Conservation (phyloP, 2,329 filamentous ascomycete species). For the Aspergillus quadrilineatus region DNA sequence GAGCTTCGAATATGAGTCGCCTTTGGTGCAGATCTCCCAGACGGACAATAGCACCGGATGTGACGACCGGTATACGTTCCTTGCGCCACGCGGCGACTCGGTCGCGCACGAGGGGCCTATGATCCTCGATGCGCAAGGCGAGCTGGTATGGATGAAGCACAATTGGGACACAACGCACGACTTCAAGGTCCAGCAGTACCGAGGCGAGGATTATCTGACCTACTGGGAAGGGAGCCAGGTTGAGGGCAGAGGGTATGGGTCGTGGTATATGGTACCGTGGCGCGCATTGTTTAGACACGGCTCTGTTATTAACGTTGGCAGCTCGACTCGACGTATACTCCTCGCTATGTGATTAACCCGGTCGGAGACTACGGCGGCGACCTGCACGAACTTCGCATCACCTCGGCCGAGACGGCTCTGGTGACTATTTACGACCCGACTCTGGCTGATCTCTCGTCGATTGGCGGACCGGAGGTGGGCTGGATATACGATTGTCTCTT, state of each 20-base stretch:
- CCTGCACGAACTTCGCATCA: constrained; percentile 38
- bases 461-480: constrained; percentile 28
- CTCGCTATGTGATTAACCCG: constrained; percentile 21
- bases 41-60: constrained; percentile 26
- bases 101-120: constrained; percentile 27
- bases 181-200: constrained; percentile 28
- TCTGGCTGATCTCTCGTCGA: constrained; percentile 26
- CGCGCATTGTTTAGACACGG: neutral
- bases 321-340: constrained; percentile 28
- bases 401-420: constrained; percentile 30
- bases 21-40: constrained; percentile 26
- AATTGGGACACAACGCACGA: constrained; percentile 27
- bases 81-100: constrained; percentile 34
- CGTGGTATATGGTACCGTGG: constrained; percentile 28
- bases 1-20: constrained; percentile 32
- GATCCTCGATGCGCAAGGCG: constrained; percentile 29
- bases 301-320: constrained; percentile 1
- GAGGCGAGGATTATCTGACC: constrained; percentile 25
- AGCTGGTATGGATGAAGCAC: constrained; percentile 29
- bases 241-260: constrained; percentile 21
- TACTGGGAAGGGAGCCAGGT: constrained; percentile 29
- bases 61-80: constrained; percentile 31
- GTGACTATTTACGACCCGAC: constrained; percentile 32
- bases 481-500: constrained; percentile 34
- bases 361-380: constrained; percentile 27